Percentiles rank a stretch among this genome's conserved stretches.
phyloP scores from a whole-genome alignment of 2,329 filamentous ascomycete species.

The Cryphonectria radicalis region DNA sequence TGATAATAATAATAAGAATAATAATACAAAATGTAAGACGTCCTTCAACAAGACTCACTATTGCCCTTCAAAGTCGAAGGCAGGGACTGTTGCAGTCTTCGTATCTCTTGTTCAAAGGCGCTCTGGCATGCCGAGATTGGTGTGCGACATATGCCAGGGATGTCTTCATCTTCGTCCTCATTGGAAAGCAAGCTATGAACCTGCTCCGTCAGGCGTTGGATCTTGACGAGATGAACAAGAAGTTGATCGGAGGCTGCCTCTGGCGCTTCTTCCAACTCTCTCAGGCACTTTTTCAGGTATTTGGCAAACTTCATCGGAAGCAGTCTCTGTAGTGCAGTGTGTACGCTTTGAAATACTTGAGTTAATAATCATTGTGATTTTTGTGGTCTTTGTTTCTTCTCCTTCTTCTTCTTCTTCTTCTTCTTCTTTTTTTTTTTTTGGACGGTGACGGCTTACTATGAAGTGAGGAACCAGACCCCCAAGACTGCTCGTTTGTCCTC shows the following conservation, averaged over 20 bases:
- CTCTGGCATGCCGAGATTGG: conserved; percentile 51
- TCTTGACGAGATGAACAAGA: conserved; percentile 51
- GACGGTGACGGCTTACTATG: conserved; percentile 47
- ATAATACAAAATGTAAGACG: not conserved
- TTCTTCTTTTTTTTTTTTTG: not conserved
- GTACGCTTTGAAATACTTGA: conserved; percentile 40
- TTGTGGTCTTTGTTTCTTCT: not conserved
- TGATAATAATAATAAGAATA: too few species aligned
- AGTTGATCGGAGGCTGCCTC: conserved; percentile 54
- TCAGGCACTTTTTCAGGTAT: conserved; percentile 57
- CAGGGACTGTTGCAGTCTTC: conserved; percentile 44
- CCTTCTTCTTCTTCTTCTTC: too few species aligned
- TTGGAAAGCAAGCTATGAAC: conserved; percentile 48
- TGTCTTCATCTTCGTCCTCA: conserved; percentile 40
- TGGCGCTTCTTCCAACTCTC: conserved; percentile 45
- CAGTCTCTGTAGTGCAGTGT: conserved; percentile 48
- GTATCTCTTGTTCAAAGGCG: conserved; percentile 51
- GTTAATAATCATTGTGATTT: not conserved
- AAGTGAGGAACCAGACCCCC: conserved; percentile 59
- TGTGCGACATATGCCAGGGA: conserved; percentile 43
- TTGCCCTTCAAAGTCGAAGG: conserved; percentile 43
- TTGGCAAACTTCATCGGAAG: conserved; percentile 56
- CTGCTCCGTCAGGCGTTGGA: conserved; percentile 56
- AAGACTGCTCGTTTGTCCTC: conserved; percentile 58
- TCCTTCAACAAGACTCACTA: conserved; percentile 37